phyloP scores from a whole-genome alignment of 2,329 filamentous ascomycete genomes.

The Aspergillus hortae region DNA sequence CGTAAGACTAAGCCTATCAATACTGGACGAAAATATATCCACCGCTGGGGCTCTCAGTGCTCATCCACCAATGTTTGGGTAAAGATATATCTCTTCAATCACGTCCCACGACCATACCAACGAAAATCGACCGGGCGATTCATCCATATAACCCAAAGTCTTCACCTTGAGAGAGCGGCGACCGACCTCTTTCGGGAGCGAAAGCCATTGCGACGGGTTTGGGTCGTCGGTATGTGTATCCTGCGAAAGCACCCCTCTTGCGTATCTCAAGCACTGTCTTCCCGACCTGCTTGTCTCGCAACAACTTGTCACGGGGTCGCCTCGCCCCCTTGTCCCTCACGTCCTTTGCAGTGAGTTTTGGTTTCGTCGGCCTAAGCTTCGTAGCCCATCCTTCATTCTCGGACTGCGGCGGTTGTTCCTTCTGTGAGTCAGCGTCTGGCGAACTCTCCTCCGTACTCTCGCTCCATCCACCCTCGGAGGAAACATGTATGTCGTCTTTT shows the following conservation, averaged over 20 bases:
- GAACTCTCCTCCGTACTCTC: conserved; percentile 7
- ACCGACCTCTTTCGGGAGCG: conserved; percentile 30
- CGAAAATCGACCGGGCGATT: too few species aligned
- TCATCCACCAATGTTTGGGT: too few species aligned
- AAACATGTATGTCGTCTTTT: conserved; percentile 10
- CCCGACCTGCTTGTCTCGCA: conserved; percentile 68
- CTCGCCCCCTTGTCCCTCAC: conserved; percentile 65
- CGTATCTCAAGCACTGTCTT: conserved; percentile 71
- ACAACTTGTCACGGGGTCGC: conserved; percentile 75
- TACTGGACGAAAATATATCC: too few species aligned
- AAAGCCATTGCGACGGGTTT: conserved; percentile 34
- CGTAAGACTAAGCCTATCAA: too few species aligned
- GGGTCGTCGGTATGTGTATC: conserved; percentile 73
- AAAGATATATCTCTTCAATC: too few species aligned
- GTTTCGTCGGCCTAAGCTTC: too few species aligned
- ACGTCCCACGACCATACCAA: too few species aligned
- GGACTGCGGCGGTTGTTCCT: background rate
- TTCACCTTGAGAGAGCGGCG: conserved; percentile 19
- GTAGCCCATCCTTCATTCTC: conserved; percentile 2
- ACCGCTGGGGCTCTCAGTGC: too few species aligned
- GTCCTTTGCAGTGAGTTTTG: conserved; percentile 21
- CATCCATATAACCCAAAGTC: conserved; percentile 23
- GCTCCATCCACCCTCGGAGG: conserved; percentile 9
- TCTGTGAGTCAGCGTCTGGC: background rate
- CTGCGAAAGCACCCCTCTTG: conserved; percentile 79